Evolutionary conservation across 106 monocot genomes (phyloP).

Genomic region (Agapanthus africanus): DNA sequence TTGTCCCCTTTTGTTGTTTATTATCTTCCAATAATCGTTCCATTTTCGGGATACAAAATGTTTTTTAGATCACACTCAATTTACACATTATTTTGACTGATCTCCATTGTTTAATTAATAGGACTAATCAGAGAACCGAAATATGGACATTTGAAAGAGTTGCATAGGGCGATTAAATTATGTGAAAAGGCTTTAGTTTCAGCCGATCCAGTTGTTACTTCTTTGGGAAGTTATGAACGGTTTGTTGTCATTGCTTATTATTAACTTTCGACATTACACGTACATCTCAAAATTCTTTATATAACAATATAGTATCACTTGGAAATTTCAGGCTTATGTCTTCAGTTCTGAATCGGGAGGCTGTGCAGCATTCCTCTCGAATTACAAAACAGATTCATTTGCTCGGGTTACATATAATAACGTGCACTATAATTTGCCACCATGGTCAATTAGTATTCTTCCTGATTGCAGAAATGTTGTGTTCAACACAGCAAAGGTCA

Average conservation of each 20-base stretch:
- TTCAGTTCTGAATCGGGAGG: slow-evolving; percentile 59
- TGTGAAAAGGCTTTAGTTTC: slow-evolving; percentile 87
- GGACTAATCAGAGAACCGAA: too few relatives aligned
- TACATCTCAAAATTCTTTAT: neutral
- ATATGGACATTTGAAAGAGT: slow-evolving; percentile 84
- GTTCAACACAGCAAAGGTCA: slow-evolving; percentile 96
- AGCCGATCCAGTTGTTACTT: slow-evolving; percentile 66
- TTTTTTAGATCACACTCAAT: too few relatives aligned
- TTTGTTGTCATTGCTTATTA: slow-evolving; percentile 5
- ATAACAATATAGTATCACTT: neutral
- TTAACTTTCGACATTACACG: neutral
- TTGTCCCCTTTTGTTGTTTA: too few relatives aligned
- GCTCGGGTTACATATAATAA: slow-evolving; percentile 76
- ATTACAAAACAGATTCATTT: slow-evolving; percentile 58
- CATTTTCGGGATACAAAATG: too few relatives aligned
- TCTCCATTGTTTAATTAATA: too few relatives aligned
- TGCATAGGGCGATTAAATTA: slow-evolving; percentile 82
- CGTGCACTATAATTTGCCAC: slow-evolving; percentile 76
- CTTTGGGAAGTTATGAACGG: slow-evolving; percentile 76
- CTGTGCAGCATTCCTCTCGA: slow-evolving; percentile 90
- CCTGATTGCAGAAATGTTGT: slow-evolving; percentile 89
- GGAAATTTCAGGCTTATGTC: slow-evolving; percentile 55
- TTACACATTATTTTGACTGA: too few relatives aligned
- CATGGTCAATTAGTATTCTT: slow-evolving; percentile 95
- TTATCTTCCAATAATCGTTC: too few relatives aligned